Evolutionary conservation across 176 grass and related monocot species (phyloP), one percentile per base, ranked within the genome.

Genomic region (Phragmites australis): DNA sequence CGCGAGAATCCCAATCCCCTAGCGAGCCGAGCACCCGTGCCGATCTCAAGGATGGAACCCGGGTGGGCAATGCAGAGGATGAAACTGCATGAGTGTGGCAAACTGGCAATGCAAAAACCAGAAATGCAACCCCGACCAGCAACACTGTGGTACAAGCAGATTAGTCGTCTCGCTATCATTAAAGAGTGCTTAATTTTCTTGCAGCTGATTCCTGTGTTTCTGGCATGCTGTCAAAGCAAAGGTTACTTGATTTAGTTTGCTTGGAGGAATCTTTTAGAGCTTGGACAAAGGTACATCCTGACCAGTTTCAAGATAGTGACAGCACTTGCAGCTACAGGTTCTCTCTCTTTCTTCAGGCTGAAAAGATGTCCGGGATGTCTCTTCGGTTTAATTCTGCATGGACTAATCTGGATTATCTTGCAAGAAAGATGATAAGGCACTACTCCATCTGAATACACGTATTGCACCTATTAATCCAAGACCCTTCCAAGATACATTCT

Each of bases 211-310:
- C 16, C 14, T 48, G 14, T 56, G 40, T 17, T 19, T 57, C 15
- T 25, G 9, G n/a, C 8, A 34, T 67, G 40, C 50, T 68, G 50
- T 50, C 29, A 59, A 84, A 50, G 8, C 31, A 59, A 42, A 58
- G 69, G 68, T 78, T 83, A 66, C 41, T 79, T 9, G 74, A 67
- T 88, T 88, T 83, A 83, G 81, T 62, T 59, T 17, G 37, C 11
- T 26, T 76, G 44, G 76, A 81, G 76, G 76, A 81, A 85, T 85
- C 87, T 81, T 70, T 53, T 39, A 25, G 54, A 32, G 16, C 69
- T 27, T 80, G 3, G 57, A 84, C 82, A 79, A 0, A 65, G 72
- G 51, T 72, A 80, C 70, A 32, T 80, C 27, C 68, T 8, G 49
- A 83, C 65, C 68, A 75, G 59, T 30, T 65, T 70, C 75, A 81